A percentile compares a stretch with the other conserved stretches of the same genome.
Evolutionary conservation across 2,329 filamentous ascomycete genomes (phyloP).

Genomic region (Arthrobotrys sphaeroides): DNA sequence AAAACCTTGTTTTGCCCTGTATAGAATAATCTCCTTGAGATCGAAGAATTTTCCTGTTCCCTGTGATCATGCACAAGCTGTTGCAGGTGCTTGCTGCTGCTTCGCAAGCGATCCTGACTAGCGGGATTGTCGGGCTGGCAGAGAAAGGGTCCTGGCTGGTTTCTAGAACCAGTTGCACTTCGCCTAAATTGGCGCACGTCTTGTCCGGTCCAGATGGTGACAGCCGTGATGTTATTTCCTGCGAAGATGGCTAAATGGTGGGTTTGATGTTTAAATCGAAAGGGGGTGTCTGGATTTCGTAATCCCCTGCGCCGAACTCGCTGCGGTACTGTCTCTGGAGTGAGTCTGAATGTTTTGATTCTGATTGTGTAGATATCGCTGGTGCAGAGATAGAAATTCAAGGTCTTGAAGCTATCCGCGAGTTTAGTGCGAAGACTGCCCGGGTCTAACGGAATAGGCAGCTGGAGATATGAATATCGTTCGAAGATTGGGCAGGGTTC

Average conservation of each 20-base stretch:
- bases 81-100: slow-evolving; percentile 30
- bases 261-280: background rate
- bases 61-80: slow-evolving; percentile 36
- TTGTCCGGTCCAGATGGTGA: slow-evolving; percentile 34
- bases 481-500: background rate
- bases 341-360: background rate
- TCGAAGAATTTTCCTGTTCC: slow-evolving; percentile 3
- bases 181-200: slow-evolving; percentile 47
- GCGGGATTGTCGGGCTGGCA: slow-evolving; percentile 27
- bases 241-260: slow-evolving; percentile 35
- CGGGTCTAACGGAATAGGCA: slow-evolving; percentile 37
- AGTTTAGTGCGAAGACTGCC: slow-evolving; percentile 15
- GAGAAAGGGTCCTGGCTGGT: slow-evolving; percentile 6
- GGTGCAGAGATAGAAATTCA: background rate
- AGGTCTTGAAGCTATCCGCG: slow-evolving; percentile 22
- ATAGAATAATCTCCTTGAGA: background rate
- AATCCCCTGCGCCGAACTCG: no score
- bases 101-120: slow-evolving; percentile 52
- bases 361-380: background rate
- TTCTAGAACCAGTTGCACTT: slow-evolving; percentile 51
- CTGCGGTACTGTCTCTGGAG: no score
- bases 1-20: slow-evolving; percentile 20
- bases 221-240: slow-evolving; percentile 26
- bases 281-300: background rate
- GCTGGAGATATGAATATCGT: slow-evolving; percentile 4